These are phyloP conservation scores for Phytophthora cactorum DNA, from an alignment of 352 stramenopile genomes.

Conservation along the genomic window DNA sequence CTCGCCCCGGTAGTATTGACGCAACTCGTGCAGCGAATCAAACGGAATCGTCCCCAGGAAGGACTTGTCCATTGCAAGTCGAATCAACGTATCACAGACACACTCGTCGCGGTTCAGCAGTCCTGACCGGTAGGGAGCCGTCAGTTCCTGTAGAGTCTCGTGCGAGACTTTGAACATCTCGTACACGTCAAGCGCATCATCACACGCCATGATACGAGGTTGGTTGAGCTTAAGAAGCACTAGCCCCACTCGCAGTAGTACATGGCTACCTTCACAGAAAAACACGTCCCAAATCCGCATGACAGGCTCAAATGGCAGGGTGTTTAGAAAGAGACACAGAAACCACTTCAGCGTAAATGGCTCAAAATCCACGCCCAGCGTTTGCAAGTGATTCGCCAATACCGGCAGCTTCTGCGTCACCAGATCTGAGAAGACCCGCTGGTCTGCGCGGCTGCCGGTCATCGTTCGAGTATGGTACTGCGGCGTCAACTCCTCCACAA, in stretches of 20 bases:
- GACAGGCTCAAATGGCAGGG: slow-evolving; percentile 87
- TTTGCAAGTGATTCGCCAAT: slow-evolving; percentile 72
- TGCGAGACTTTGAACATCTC: slow-evolving; percentile 84
- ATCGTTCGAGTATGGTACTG: slow-evolving; percentile 91
- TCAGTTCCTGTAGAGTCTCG: slow-evolving; percentile 63
- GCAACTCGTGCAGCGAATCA: slow-evolving; percentile 76
- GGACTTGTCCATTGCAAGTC: slow-evolving; percentile 83
- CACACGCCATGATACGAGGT: slow-evolving; percentile 69
- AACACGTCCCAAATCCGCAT: slow-evolving; percentile 92
- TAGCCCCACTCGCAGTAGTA: slow-evolving; percentile 86
- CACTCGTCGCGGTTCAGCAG: slow-evolving; percentile 83
- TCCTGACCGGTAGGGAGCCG: slow-evolving; percentile 57
- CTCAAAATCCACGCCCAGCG: slow-evolving; percentile 82
- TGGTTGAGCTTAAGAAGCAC: slow-evolving; percentile 86
- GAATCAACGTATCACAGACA: slow-evolving; percentile 82
- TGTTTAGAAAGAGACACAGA: slow-evolving; percentile 93
- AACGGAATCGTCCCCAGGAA: slow-evolving; percentile 79
- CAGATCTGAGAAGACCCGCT: slow-evolving; percentile 87
- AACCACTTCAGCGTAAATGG: slow-evolving; percentile 94
- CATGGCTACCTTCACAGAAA: slow-evolving; percentile 90
- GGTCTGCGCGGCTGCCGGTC: slow-evolving; percentile 88
- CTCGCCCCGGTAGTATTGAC: slow-evolving; percentile 62
- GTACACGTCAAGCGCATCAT: slow-evolving; percentile 83
- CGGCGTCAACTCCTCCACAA: slow-evolving; percentile 91
- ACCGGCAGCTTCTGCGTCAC: slow-evolving; percentile 87